Percentiles rank a stretch among this genome's conserved stretches.
phyloP scores from a whole-genome alignment of 2,329 filamentous ascomycete species.

The Sporothrix humicola region DNA sequence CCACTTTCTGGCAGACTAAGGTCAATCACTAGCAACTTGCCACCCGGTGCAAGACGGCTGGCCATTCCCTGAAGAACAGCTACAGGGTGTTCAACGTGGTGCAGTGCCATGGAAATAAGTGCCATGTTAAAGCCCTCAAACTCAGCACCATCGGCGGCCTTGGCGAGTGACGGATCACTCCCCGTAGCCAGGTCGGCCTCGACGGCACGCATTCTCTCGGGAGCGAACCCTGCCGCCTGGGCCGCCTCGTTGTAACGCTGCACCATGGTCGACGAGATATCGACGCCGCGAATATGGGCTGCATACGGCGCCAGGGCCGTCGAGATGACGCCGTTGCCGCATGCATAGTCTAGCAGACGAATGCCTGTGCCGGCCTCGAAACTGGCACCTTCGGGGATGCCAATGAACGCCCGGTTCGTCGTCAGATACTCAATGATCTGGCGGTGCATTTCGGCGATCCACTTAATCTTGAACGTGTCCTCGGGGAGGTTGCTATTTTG shows the following conservation, averaged over 20 bases:
- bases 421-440: slow-evolving; percentile 32
- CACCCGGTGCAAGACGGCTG: slow-evolving; percentile 36
- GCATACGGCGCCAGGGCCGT: slow-evolving; percentile 31
- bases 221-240: slow-evolving; percentile 20
- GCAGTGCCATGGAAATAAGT: slow-evolving; percentile 39
- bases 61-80: slow-evolving; percentile 35
- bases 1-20: slow-evolving; percentile 24
- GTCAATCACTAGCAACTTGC: slow-evolving; percentile 39
- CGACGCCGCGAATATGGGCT: slow-evolving; percentile 38
- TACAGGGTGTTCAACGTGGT: slow-evolving; percentile 38
- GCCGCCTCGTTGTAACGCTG: slow-evolving; percentile 38
- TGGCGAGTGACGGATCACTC: not conserved
- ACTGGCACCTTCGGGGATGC: slow-evolving; percentile 27
- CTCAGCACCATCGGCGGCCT: slow-evolving; percentile 19
- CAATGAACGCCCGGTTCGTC: slow-evolving; percentile 34
- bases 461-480: slow-evolving; percentile 28
- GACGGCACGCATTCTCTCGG: slow-evolving; percentile 38
- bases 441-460: slow-evolving; percentile 31
- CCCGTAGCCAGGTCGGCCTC: slow-evolving; percentile 36
- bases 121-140: slow-evolving; percentile 37
- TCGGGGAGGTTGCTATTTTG: slow-evolving; percentile 24
- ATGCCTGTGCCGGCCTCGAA: slow-evolving; percentile 23
- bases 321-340: slow-evolving; percentile 37
- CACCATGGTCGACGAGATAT: slow-evolving; percentile 41
- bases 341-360: slow-evolving; percentile 38